phyloP scores from a whole-genome alignment of 2,329 filamentous ascomycete species.

The Penicillium sp. region DNA sequence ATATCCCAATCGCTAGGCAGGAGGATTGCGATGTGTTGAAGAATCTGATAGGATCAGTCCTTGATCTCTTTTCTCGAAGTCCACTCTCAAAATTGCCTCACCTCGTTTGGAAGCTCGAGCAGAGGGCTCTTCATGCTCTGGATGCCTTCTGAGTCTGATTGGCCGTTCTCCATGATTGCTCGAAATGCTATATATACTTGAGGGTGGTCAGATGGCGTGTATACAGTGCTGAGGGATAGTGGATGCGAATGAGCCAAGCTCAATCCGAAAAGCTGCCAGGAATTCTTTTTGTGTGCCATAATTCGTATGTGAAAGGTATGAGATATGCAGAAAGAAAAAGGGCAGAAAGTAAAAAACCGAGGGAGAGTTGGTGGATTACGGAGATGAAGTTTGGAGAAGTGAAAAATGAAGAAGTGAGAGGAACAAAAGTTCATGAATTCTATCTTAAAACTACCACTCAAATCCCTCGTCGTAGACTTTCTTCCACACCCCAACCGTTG shows the following conservation, averaged over 20 bases:
- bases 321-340: not conserved
- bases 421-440: not conserved
- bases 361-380: not conserved
- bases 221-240: not conserved
- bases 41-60: constrained; percentile 23
- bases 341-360: not conserved
- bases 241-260: not conserved
- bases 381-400: not conserved
- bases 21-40: constrained; percentile 32
- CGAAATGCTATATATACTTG: not conserved
- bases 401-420: not conserved
- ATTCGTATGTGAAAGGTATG: not conserved
- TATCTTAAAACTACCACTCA: too few relatives aligned
- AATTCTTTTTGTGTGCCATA: not conserved
- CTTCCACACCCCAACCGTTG: constrained; percentile 69
- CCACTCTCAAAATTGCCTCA: not conserved
- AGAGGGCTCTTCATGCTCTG: not conserved
- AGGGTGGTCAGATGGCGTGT: not conserved
- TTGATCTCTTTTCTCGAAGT: not conserved
- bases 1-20: constrained; percentile 34
- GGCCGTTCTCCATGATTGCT: not conserved
- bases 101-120: constrained; percentile 20
- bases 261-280: not conserved
- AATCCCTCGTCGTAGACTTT: constrained; percentile 34
- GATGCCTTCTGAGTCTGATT: not conserved